These are phyloP conservation scores for Cordyceps javanica DNA, from an alignment of 2,329 filamentous ascomycete genomes.

Conservation along the genomic window DNA sequence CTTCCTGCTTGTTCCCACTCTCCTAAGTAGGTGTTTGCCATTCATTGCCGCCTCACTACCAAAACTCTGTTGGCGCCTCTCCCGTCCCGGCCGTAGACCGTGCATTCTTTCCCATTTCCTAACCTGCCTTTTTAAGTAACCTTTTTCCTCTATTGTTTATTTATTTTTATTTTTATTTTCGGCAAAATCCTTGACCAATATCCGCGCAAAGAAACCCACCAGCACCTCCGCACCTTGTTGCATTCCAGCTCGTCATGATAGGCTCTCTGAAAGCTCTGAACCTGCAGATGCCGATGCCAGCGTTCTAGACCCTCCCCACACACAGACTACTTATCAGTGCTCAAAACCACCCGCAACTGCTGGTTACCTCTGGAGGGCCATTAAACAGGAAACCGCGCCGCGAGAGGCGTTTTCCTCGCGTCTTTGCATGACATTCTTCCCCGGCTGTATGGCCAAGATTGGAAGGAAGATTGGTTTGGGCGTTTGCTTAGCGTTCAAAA, in stretches of 20 bases:
- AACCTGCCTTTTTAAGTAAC: too few relatives aligned
- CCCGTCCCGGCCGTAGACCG: too few relatives aligned
- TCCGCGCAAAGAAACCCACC: too few relatives aligned
- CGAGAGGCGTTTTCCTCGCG: neutral
- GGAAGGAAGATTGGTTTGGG: neutral
- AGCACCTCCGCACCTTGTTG: too few relatives aligned
- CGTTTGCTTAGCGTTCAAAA: too few relatives aligned
- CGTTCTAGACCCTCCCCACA: neutral
- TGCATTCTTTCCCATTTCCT: too few relatives aligned
- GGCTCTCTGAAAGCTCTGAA: neutral
- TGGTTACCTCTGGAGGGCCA: too few relatives aligned
- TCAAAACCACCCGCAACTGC: neutral
- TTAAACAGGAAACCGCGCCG: slow-evolving; percentile 1
- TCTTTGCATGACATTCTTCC: neutral
- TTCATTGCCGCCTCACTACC: neutral
- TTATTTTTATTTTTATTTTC: too few relatives aligned
- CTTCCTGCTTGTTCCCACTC: neutral
- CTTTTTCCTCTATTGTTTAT: too few relatives aligned
- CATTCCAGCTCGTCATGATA: neutral
- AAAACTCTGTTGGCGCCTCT: too few relatives aligned
- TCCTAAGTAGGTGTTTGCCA: neutral
- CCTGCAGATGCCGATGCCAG: neutral
- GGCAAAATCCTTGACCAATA: too few relatives aligned
- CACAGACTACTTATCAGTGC: neutral
- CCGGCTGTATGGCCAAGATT: neutral